These are phyloP conservation scores for Fraxinus americana DNA, from an alignment of 257 asterid species.

Conservation along the genomic window DNA sequence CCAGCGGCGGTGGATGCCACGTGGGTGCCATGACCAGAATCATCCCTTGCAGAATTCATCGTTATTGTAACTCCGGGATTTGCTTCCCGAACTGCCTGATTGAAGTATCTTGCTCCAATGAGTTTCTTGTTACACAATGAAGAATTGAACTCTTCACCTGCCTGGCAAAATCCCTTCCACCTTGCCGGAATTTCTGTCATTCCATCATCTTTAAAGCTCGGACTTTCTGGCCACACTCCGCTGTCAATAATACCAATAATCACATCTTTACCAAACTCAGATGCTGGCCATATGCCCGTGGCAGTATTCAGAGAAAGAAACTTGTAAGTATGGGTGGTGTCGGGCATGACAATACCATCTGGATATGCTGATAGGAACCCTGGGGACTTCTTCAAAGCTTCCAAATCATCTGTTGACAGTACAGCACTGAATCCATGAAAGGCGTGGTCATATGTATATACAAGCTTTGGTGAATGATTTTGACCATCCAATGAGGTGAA, in stretches of 20 bases:
- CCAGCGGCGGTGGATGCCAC: no score
- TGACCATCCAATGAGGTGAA: background rate
- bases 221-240: no score
- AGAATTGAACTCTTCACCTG: slow-evolving; percentile 43
- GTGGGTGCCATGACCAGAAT: slow-evolving; percentile 47
- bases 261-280: no score
- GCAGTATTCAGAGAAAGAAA: no score
- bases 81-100: slow-evolving; percentile 33
- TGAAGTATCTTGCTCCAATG: slow-evolving; percentile 50
- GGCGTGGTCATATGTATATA: slow-evolving; percentile 36
- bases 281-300: no score
- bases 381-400: slow-evolving; percentile 25
- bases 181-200: slow-evolving; percentile 39
- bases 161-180: slow-evolving; percentile 55
- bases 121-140: slow-evolving; percentile 44
- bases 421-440: slow-evolving; percentile 44
- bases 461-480: background rate
- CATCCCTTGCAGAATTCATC: slow-evolving; percentile 44
- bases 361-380: slow-evolving; percentile 42
- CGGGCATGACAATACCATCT: slow-evolving; percentile 25
- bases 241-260: no score
- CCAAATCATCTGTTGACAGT: slow-evolving; percentile 30
- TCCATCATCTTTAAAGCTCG: slow-evolving; percentile 49
- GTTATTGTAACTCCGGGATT: slow-evolving; percentile 24
- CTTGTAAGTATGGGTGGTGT: no score